Evolutionary conservation across 139 green algal species (phyloP).

Genomic region (Choricystis sp.): DNA sequence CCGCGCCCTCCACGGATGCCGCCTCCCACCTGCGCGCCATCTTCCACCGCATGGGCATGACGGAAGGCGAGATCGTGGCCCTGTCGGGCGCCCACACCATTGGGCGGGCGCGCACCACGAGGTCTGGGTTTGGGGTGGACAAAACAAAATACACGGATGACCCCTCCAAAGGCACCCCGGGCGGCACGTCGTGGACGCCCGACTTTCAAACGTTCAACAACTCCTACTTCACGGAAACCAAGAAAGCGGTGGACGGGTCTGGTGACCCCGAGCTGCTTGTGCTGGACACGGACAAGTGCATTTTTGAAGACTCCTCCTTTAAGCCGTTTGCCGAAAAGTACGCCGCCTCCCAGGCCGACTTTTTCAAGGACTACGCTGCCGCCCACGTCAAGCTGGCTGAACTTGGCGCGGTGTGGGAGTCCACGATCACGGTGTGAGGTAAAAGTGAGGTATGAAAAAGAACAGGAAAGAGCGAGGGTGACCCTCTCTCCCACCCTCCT

Average conservation of each 20-base stretch:
- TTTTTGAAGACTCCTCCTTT: conserved; percentile 81
- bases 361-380: conserved; percentile 64
- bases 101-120: conserved; percentile 27
- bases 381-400: conserved; percentile 71
- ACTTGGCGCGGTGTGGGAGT: conserved; percentile 62
- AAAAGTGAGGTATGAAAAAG: not conserved
- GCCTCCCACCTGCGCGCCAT: conserved; percentile 45
- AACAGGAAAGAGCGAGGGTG: too few species aligned
- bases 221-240: conserved; percentile 56
- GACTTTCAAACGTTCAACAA: conserved; percentile 92
- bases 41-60: conserved; percentile 63
- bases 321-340: conserved; percentile 77
- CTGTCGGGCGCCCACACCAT: conserved; percentile 48
- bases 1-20: conserved; percentile 21
- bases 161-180: conserved; percentile 44
- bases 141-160: conserved; percentile 69
- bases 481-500: too few species aligned
- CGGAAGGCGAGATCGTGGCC: conserved; percentile 50
- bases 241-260: conserved; percentile 16
- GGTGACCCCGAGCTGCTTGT: conserved; percentile 72
- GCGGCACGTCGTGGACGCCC: conserved; percentile 66
- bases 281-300: conserved; percentile 61
- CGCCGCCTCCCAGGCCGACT: conserved; percentile 54
- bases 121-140: conserved; percentile 46
- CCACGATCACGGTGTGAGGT: not conserved